Conservation (phyloP, 352 stramenopile species). For the Phytophthora pini region DNA sequence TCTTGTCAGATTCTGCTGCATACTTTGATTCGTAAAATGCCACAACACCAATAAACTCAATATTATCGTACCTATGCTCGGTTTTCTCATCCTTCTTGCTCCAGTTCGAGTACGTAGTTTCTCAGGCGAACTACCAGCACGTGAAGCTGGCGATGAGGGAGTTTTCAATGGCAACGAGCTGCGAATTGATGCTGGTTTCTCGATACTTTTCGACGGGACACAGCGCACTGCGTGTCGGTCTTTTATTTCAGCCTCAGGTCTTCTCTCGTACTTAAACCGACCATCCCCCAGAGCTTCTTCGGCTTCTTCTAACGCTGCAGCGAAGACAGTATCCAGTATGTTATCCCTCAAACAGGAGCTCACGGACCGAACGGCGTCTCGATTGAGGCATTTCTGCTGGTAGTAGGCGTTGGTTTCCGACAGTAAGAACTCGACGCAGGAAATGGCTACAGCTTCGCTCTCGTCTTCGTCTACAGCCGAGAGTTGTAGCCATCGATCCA, state of each 20-base stretch:
- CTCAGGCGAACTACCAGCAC: slow-evolving; percentile 15
- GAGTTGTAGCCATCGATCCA: slow-evolving; percentile 46
- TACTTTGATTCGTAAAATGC: too few species aligned
- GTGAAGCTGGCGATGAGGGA: slow-evolving; percentile 18
- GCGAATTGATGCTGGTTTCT: slow-evolving; percentile 17
- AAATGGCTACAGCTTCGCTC: slow-evolving; percentile 62
- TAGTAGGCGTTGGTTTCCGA: slow-evolving; percentile 64
- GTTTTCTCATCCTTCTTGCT: slow-evolving; percentile 13
- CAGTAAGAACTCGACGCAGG: slow-evolving; percentile 57
- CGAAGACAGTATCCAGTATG: slow-evolving; percentile 46
- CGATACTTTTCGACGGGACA: slow-evolving; percentile 45
- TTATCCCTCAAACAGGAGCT: slow-evolving; percentile 38
- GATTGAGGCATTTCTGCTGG: slow-evolving; percentile 43
- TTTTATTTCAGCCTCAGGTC: slow-evolving; percentile 31
- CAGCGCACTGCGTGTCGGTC: slow-evolving; percentile 60
- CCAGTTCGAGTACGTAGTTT: slow-evolving; percentile 10
- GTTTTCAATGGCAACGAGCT: neutral
- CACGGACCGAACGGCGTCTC: slow-evolving; percentile 31
- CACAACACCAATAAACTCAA: too few species aligned
- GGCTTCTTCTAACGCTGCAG: slow-evolving; percentile 27
- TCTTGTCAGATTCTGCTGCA: too few species aligned
- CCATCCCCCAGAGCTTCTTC: slow-evolving; percentile 23
- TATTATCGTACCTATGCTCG: slow-evolving; percentile 14
- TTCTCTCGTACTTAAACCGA: slow-evolving; percentile 35
- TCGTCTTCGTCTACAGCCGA: slow-evolving; percentile 48